Base-by-base conservation (phyloP, 805 yeast genomes). In the Candida khao-thaluensis region DNA sequence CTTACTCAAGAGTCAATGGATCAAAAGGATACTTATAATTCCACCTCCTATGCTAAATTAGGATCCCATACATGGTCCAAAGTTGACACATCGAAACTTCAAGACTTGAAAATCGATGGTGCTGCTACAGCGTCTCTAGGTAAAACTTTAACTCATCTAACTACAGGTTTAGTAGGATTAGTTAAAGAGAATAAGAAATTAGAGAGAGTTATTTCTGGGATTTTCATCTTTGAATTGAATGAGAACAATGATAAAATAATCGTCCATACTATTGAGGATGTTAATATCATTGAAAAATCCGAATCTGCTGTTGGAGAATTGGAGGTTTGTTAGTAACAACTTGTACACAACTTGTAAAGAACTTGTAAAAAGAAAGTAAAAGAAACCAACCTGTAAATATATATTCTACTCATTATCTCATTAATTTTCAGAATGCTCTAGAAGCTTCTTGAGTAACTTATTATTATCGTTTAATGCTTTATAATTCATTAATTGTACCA, bases 221-320 rank as follows among this genome's bases (percentile, higher is more conserved):
- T 79, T 2, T 83, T 83, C 50, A 68, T 81, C 6, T 82, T 82
- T 52, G 90, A 83, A 51, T 64, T 84, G 41, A 77, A 72, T 50
- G 70, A 69, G 17, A 61, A 64, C n/a, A 79, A 81, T 52, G 71
- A 75, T 41, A 55, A 66, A 43, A 75, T 84, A 23, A 32, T 67
- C 5, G 85, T 79, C 4, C 86, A 82, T 52, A 79, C 85, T 2
- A 69, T 84, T 22, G 91, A 84, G 48, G 74, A 80, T 49, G 69
- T 84, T 40, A 82, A 81, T 43, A 66, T 81, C 30, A 58, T 77
- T 17, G 85, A 81, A 49, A 69, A 50, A 30, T 45, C 55, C 5
- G 63, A 57, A 36, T 34, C 57, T 17, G 57, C 50, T 20, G 50
- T 56, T 16, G 56, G 53, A 10, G 56, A 50, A 10, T 51, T 62